These are phyloP conservation scores for Debaryomyces sp. DNA, from an alignment of 1,139 yeast species.

Conservation along the genomic window DNA sequence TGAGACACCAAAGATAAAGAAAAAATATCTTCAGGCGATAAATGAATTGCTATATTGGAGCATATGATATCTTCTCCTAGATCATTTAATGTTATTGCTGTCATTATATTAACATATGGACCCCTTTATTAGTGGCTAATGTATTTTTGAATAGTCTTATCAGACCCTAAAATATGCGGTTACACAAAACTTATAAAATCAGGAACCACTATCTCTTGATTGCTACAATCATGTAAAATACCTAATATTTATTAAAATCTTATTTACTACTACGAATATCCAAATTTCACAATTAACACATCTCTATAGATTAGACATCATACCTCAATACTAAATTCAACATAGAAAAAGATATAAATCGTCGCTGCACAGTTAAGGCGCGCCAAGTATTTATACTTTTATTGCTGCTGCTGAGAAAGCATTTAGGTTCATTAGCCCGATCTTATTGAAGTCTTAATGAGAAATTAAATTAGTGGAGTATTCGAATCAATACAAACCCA, in stretches of 20 bases:
- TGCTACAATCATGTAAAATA: neutral
- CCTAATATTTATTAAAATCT: constrained; percentile 1
- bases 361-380: constrained; percentile 10
- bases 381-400: constrained; percentile 6
- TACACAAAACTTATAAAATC: neutral
- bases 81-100: constrained; percentile 17
- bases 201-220: neutral
- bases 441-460: neutral
- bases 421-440: neutral
- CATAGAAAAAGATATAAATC: neutral
- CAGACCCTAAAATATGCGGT: neutral
- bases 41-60: constrained; percentile 34
- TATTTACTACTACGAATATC: constrained; percentile 2
- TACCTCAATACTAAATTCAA: neutral
- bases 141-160: neutral
- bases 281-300: neutral
- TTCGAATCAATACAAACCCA: constrained; percentile 6
- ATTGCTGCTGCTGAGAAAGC: neutral
- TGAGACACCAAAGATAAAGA: constrained; percentile 49
- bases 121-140: neutral
- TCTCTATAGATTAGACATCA: neutral
- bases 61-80: constrained; percentile 48
- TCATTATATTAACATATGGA: neutral
- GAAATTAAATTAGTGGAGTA: constrained; percentile 2
- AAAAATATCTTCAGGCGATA: constrained; percentile 50